phyloP scores from a whole-genome alignment of 331 rosid species.

The Quercus tomentella region DNA sequence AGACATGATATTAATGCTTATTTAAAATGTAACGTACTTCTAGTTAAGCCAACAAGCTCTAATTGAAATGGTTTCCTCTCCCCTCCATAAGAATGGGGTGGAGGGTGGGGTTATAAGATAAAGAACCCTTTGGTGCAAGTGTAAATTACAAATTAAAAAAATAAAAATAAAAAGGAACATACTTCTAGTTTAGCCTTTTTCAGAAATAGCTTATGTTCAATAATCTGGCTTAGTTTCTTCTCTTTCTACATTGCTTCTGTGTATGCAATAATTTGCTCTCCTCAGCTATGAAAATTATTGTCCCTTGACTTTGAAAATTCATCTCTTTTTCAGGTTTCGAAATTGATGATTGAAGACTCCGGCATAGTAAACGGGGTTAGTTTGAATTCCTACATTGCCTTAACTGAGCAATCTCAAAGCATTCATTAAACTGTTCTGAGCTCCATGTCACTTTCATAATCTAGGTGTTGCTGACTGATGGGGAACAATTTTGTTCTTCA shows the following conservation, averaged over 20 bases:
- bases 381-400: constrained; percentile 25
- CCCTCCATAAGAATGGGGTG: not conserved
- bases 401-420: constrained; percentile 15
- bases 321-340: constrained; percentile 44
- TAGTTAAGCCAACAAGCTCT: not conserved
- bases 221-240: not conserved
- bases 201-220: not conserved
- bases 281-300: not conserved
- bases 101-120: not conserved
- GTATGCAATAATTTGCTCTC: not conserved
- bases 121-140: not conserved
- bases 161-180: not conserved
- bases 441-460: constrained; percentile 5
- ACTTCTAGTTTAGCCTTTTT: too few species aligned
- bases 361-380: constrained; percentile 66
- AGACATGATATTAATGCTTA: not conserved
- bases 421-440: not conserved
- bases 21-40: not conserved
- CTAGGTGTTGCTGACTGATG: constrained; percentile 62
- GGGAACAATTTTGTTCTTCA: constrained; percentile 51
- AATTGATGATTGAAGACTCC: constrained; percentile 50
- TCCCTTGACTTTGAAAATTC: not conserved
- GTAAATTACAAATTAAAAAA: not conserved
- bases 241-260: not conserved
- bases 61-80: not conserved